Percentiles rank a stretch among this genome's conserved stretches.
Evolutionary conservation across 169 alveolate genomes (phyloP).

Genomic region (Plasmodium vinckei): DNA sequence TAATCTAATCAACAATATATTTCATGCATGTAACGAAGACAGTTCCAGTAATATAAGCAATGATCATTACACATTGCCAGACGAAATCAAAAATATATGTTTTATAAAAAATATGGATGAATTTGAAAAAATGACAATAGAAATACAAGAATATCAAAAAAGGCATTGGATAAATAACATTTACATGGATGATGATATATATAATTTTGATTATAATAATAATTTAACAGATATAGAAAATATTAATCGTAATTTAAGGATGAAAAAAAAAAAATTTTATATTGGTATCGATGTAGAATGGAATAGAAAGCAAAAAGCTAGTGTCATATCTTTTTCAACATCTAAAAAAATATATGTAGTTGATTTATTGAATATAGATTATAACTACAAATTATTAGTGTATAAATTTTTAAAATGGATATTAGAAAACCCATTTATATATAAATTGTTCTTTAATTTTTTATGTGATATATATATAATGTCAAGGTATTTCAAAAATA

Average conservation of each 20-base stretch:
- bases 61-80: conserved; percentile 48
- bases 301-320: conserved; percentile 63
- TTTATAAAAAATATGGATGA: conserved; percentile 12
- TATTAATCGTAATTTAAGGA: conserved; percentile 47
- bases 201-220: neutral
- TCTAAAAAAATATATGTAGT: conserved; percentile 39
- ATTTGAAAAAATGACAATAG: conserved; percentile 20
- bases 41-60: neutral
- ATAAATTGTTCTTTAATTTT: conserved; percentile 64
- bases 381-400: conserved; percentile 35
- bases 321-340: conserved; percentile 72
- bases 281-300: conserved; percentile 77
- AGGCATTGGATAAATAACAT: conserved; percentile 50
- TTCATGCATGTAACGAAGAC: neutral
- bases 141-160: conserved; percentile 18
- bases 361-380: conserved; percentile 43
- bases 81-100: conserved; percentile 41
- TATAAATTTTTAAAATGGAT: conserved; percentile 70
- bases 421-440: conserved; percentile 73
- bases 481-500: conserved; percentile 31
- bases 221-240: conserved; percentile 19
- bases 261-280: conserved; percentile 21
- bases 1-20: neutral
- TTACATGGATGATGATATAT: conserved; percentile 16
- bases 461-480: conserved; percentile 44